These are phyloP conservation scores for Apiospora aurea DNA, from an alignment of 2,329 filamentous ascomycete species.

Conservation along the genomic window DNA sequence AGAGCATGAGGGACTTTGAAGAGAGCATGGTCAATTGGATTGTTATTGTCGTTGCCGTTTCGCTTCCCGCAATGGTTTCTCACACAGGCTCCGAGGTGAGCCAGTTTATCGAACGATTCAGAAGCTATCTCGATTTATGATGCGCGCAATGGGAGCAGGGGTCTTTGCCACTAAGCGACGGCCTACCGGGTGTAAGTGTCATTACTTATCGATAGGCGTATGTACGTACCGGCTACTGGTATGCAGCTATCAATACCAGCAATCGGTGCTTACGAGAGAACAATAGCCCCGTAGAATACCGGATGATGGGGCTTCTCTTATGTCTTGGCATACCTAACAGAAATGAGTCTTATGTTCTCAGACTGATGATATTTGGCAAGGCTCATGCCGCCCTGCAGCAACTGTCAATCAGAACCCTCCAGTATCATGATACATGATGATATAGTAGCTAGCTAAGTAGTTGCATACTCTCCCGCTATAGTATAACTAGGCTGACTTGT, in stretches of 20 bases:
- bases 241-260: neutral
- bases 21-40: neutral
- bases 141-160: constrained; percentile 3
- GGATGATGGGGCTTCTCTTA: neutral
- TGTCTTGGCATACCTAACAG: neutral
- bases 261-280: too few species aligned
- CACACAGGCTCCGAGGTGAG: neutral
- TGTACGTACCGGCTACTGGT: neutral
- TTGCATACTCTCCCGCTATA: neutral
- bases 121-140: constrained; percentile 8
- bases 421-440: neutral
- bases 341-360: neutral
- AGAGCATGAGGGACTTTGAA: constrained; percentile 26
- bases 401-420: neutral
- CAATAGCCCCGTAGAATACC: neutral
- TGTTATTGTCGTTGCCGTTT: neutral
- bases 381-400: neutral
- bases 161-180: neutral
- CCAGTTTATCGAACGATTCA: constrained; percentile 10
- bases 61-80: neutral
- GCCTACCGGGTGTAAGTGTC: neutral
- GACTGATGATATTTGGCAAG: neutral
- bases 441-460: neutral
- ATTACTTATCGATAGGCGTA: neutral
- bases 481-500: neutral